Percentiles rank a stretch among this genome's conserved stretches.
Conservation (phyloP, 345 rosid species). For the Barbarea vulgaris region DNA sequence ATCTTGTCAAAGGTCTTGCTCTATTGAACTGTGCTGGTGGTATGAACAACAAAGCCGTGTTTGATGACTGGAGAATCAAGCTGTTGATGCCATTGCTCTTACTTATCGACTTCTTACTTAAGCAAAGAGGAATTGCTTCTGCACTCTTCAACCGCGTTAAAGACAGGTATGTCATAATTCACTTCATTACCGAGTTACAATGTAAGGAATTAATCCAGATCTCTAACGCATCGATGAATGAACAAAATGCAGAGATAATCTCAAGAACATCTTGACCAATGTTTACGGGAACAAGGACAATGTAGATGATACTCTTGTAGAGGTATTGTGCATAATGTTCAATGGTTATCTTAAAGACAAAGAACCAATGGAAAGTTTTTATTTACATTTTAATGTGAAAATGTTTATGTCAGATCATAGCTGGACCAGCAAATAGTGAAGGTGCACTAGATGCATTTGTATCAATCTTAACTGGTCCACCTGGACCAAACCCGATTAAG, state of each 20-base stretch:
- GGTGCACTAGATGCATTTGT: conserved; percentile 93
- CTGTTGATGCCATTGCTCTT: conserved; percentile 70
- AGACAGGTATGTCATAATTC: conserved; percentile 50
- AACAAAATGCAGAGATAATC: conserved; percentile 57
- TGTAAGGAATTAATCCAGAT: neutral
- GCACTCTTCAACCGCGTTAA: conserved; percentile 75
- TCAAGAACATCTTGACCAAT: conserved; percentile 64
- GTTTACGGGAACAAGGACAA: conserved; percentile 76
- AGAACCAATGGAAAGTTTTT: neutral
- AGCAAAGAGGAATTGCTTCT: conserved; percentile 66
- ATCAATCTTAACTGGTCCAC: conserved; percentile 87
- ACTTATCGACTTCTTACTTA: conserved; percentile 74
- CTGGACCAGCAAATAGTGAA: conserved; percentile 73
- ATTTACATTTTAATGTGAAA: neutral
- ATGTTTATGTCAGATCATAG: conserved; percentile 60
- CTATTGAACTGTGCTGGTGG: conserved; percentile 93
- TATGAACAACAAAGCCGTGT: conserved; percentile 93
- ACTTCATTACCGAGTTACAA: neutral
- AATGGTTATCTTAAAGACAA: neutral
- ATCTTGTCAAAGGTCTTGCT: conserved; percentile 72
- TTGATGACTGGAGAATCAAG: conserved; percentile 97
- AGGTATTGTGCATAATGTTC: conserved; percentile 49
- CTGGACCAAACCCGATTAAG: conserved; percentile 76
- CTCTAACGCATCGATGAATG: neutral
- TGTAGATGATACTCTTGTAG: conserved; percentile 79